Base-by-base conservation (phyloP, 2,329 filamentous ascomycete species). In the Ophiostoma fasciatum region DNA sequence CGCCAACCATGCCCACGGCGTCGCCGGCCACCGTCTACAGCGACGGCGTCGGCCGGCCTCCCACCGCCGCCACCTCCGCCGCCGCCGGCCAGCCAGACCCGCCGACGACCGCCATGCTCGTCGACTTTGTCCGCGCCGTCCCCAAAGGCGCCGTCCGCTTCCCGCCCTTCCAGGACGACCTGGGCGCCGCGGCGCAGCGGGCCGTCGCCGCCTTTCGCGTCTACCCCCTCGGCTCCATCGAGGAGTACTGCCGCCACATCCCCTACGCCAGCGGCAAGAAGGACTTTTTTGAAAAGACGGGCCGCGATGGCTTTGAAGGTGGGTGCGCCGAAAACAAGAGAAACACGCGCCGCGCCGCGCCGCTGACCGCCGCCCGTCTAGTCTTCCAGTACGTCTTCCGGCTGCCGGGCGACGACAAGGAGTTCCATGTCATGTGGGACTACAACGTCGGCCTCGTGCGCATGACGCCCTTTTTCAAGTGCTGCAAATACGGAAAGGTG, bases 241-340 rank as follows among this genome's bases (percentile, higher is more conserved):
- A 61, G 31, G 61, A 69, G 21, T 78, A 66, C 42, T 71, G 71
- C 45, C 67, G 76, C 35, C 84, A 88, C 49, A 93, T 94, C 40
- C 88, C 88, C 0, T 96, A 96, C 58, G 87, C 84, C 51, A 94
- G 87, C 53, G 82, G 84, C 46, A 96, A 94, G 64, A 93, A 92
- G 56, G 71, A 78, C 41, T 93, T 94, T 49, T 71, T 77, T 43
- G 73, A 78, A 45, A 92, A 83, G 62, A 96, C 88, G 4, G 83
- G 84, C 1, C 67, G 85, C 36, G 82, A 92, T 47, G 80, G 78
- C 42, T 92, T 94, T 47, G 81, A 94, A 68, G 82, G 88, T 90
- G n/a, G n/a, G n/a, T n/a, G n/a, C n/a, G n/a, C n/a, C n/a, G n/a
- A n/a, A n/a, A n/a, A n/a, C n/a, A n/a, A n/a, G n/a, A n/a, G n/a